Evolutionary conservation across 73 alveolate species (phyloP).

Genomic region (Paramecium pentaurelia): DNA sequence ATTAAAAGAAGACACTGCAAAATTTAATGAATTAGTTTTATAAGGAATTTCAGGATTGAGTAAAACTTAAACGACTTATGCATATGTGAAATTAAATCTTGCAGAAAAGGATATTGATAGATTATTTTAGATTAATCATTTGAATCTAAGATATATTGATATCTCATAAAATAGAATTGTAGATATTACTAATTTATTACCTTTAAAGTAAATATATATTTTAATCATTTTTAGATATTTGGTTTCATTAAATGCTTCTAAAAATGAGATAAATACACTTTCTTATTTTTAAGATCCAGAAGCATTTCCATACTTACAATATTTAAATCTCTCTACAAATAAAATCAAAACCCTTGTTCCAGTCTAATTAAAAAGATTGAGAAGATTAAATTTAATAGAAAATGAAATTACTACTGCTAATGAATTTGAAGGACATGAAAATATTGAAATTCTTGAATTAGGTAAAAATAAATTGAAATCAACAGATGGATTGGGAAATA

Average conservation of each 20-base stretch:
- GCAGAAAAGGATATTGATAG: slow-evolving; percentile 39
- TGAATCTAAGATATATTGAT: slow-evolving; percentile 22
- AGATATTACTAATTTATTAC: slow-evolving; percentile 9
- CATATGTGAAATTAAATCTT: neutral
- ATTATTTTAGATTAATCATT: neutral
- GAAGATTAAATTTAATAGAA: slow-evolving; percentile 32
- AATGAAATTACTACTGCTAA: neutral
- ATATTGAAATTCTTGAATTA: slow-evolving; percentile 1
- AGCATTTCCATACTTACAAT: neutral
- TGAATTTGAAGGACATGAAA: slow-evolving; percentile 20
- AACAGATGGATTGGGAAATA: neutral
- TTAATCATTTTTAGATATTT: neutral
- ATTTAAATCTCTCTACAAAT: neutral
- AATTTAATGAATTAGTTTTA: slow-evolving; percentile 21
- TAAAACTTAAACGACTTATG: slow-evolving; percentile 7
- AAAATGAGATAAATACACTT: slow-evolving; percentile 11
- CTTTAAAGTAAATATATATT: neutral
- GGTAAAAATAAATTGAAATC: slow-evolving; percentile 23
- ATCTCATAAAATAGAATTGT: slow-evolving; percentile 40
- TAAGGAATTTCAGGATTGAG: neutral
- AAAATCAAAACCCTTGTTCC: neutral
- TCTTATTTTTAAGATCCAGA: neutral
- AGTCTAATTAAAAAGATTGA: neutral
- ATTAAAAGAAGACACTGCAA: slow-evolving; percentile 26
- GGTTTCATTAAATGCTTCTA: neutral